Conservation (phyloP, 2,329 filamentous ascomycete species). For the Aspergillus sp. region DNA sequence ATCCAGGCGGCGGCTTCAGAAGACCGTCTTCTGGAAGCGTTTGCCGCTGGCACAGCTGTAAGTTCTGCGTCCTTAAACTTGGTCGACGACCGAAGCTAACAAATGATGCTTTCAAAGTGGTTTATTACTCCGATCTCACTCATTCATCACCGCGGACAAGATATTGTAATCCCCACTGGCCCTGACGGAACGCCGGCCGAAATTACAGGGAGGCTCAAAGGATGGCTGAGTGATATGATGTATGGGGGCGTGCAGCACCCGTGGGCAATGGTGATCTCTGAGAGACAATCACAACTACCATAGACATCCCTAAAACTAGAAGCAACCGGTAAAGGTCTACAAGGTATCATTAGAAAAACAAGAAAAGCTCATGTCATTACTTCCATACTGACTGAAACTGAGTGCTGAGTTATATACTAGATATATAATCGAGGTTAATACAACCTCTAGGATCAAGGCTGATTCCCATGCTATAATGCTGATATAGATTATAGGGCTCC, state of each 20-base stretch:
- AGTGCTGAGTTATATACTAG: too few species aligned
- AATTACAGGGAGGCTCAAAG: slow-evolving; percentile 10
- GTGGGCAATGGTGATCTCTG: slow-evolving; percentile 12
- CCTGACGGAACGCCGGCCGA: neutral
- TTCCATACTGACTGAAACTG: too few species aligned
- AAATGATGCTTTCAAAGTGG: neutral
- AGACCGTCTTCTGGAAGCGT: slow-evolving; percentile 74
- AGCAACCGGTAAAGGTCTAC: too few species aligned
- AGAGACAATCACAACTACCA: neutral
- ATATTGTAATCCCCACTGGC: neutral
- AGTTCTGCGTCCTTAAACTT: neutral
- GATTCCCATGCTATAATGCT: too few species aligned
- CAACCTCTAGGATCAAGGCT: too few species aligned
- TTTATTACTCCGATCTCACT: slow-evolving; percentile 10
- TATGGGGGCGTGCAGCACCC: slow-evolving; percentile 11
- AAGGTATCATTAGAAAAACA: too few species aligned
- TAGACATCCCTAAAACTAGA: too few species aligned
- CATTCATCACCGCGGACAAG: slow-evolving; percentile 8
- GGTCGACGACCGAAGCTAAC: too few species aligned
- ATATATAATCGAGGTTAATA: too few species aligned
- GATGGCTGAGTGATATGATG: slow-evolving; percentile 17
- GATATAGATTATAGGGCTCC: too few species aligned
- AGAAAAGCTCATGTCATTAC: too few species aligned
- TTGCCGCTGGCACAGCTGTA: slow-evolving; percentile 75
- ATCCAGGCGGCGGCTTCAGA: slow-evolving; percentile 67